Conservation (phyloP, 306 rosid species). For the Inga leiocalycina region DNA sequence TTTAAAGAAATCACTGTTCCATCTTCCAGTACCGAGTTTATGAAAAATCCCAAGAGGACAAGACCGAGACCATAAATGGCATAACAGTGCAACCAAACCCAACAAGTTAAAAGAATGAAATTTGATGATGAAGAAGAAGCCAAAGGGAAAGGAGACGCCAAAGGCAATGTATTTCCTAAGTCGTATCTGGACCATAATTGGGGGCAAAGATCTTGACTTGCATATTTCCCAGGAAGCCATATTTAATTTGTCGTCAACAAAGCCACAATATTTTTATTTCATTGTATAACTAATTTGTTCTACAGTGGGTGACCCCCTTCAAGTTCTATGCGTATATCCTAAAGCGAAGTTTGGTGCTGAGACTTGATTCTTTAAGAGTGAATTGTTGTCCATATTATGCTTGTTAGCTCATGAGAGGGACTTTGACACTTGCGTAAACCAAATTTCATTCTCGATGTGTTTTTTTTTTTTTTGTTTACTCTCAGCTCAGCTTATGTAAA, state of each 20-base stretch:
- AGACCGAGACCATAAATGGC: constrained; percentile 30
- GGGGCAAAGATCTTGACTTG: constrained; percentile 53
- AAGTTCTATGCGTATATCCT: not conserved
- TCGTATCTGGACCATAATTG: constrained; percentile 63
- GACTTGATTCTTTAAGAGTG: too few species aligned
- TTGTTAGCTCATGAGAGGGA: too few species aligned
- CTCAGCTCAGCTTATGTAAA: too few species aligned
- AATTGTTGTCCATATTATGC: too few species aligned
- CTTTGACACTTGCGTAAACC: too few species aligned
- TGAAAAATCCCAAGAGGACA: constrained; percentile 6
- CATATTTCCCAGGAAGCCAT: constrained; percentile 73
- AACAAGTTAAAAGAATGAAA: constrained; percentile 27
- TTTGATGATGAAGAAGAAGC: constrained; percentile 9
- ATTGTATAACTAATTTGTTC: too few species aligned
- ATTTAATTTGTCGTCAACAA: constrained; percentile 65
- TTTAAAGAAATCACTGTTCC: not conserved
- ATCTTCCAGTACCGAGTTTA: constrained; percentile 39
- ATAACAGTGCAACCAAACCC: constrained; percentile 29
- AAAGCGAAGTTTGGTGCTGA: too few species aligned
- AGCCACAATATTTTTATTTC: constrained; percentile 51
- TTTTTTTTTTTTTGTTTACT: too few species aligned
- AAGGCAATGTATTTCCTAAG: constrained; percentile 67
- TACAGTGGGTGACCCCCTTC: too few species aligned
- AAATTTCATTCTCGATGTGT: too few species aligned
- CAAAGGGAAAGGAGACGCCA: constrained; percentile 46